Base-by-base conservation (phyloP, 1,139 yeast species). In the Blastobotrys indianensis region DNA sequence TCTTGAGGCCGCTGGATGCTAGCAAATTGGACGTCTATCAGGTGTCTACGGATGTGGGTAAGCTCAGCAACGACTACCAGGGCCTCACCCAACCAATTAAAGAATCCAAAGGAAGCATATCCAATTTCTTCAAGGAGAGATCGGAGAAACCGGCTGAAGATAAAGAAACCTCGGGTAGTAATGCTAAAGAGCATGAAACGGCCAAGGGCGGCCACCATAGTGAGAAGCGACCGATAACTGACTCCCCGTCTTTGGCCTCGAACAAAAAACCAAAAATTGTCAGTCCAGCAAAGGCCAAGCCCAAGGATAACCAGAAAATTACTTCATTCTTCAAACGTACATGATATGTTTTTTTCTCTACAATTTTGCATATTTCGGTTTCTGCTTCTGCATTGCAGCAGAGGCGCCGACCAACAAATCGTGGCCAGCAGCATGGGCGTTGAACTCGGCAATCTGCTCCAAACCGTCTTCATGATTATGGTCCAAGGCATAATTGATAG, bases 31-130 rank as follows among this genome's bases (percentile, higher is more conserved):
- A 70, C 29, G 73, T 77, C 58, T 78, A 76, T 57, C 68, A 69
- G 41, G 95, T 87, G 1, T 62, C 75, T 2, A 69, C 66, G 15
- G 80, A 74, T 16, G 92, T 87, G 2, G 94, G 94, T 1, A 82
- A 78, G 43, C 73, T 79, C 0, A 58, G 68, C 4, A 72, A 71
- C 41, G 76, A 82, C 41, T 76, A 76, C 0, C 67, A 67, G 13
- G 64, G 72, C 17, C 62, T 82, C 47, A 70, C 69, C 3, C 60
- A 72, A 45, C 77, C 77, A 11, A 47, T 69, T 10, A 62, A 63
- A 34, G 42, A 40, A 9, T 10, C 42, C 1, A 42, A 46, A n/a
- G 40, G 42, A 2, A 37, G 44, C 2, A 43, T 46, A 16, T 36
- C 32, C 25, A 32, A 28, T 11, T 46, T 41, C 29, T 46, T 46